A percentile compares a stretch with the other conserved stretches of the same genome.
Conservation (phyloP, 2,329 filamentous ascomycete genomes). For the Colletotrichum noveboracense region DNA sequence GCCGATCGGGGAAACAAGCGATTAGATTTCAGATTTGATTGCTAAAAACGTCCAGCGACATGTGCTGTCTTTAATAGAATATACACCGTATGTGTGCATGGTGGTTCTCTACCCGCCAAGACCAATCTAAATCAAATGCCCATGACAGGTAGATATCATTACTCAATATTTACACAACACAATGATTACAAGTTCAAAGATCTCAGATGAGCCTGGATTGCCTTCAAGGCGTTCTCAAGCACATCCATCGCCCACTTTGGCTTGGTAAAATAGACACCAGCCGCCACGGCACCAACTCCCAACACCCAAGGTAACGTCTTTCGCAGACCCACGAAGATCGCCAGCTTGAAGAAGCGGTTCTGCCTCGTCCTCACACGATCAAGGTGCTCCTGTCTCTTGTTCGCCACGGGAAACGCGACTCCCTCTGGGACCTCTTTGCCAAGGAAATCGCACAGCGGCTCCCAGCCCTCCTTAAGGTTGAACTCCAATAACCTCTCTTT, state of each 20-base stretch:
- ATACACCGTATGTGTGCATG: background rate
- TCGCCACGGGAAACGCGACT: conserved; percentile 35
- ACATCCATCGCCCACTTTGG: background rate
- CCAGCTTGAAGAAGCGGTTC: conserved; percentile 4
- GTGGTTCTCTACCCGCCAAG: rapidly evolving
- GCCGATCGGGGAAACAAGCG: conserved; percentile 49
- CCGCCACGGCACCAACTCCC: background rate
- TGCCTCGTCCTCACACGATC: conserved; percentile 6
- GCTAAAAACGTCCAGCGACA: rapidly evolving
- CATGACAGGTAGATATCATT: background rate
- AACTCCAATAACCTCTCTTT: conserved; percentile 41
- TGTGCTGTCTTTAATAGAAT: no score
- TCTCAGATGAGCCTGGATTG: background rate
- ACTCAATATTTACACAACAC: background rate
- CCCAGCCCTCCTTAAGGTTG: conserved; percentile 43
- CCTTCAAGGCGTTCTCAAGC: background rate
- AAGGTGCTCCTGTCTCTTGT: conserved; percentile 29
- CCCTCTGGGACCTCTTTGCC: conserved; percentile 37
- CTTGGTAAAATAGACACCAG: background rate
- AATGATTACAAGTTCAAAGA: background rate
- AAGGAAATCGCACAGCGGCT: conserved; percentile 45
- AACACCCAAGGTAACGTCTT: background rate
- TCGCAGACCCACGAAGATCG: background rate
- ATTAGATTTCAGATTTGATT: conserved; percentile 22
- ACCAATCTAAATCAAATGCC: background rate